A percentile compares a stretch with the other conserved stretches of the same genome.
phyloP scores from a whole-genome alignment of 306 rosid genomes.

The Prunus mume region DNA sequence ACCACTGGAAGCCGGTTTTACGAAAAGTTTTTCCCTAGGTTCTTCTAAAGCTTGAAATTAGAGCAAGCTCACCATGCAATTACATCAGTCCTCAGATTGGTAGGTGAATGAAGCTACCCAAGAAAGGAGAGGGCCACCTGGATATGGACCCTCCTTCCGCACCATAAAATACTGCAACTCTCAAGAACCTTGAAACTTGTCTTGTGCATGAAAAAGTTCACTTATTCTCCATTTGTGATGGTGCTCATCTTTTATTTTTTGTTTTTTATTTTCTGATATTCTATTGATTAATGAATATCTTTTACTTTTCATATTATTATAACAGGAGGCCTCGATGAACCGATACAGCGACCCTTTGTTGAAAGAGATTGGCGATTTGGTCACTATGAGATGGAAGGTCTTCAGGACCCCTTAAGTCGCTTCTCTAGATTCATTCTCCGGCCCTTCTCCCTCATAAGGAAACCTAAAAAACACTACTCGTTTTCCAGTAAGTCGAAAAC shows the following conservation, averaged over 20 bases:
- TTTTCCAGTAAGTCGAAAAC: background rate
- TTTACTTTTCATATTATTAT: constrained; percentile 12
- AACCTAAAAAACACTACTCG: background rate
- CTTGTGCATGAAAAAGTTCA: background rate
- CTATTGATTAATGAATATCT: constrained; percentile 2
- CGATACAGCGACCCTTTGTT: constrained; percentile 62
- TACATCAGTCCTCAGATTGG: background rate
- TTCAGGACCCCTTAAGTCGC: constrained; percentile 74
- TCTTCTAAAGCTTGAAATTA: background rate
- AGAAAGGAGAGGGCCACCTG: background rate
- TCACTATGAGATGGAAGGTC: constrained; percentile 90
- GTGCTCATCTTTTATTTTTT: background rate
- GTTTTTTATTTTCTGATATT: background rate
- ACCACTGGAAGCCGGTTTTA: no score
- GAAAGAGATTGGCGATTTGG: constrained; percentile 95
- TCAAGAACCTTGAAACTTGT: background rate
- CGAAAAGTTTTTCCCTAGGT: background rate
- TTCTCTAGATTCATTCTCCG: constrained; percentile 49
- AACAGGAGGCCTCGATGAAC: constrained; percentile 89
- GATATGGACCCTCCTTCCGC: background rate
- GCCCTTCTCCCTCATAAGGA: constrained; percentile 34
- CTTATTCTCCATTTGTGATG: background rate
- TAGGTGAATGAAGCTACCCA: background rate
- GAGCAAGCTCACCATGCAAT: background rate
- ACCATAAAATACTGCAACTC: background rate